A percentile compares a stretch with the other conserved stretches of the same genome.
These are phyloP conservation scores for Berberis vulgaris DNA, from an alignment of 164 flowering plant species.

Conservation along the genomic window DNA sequence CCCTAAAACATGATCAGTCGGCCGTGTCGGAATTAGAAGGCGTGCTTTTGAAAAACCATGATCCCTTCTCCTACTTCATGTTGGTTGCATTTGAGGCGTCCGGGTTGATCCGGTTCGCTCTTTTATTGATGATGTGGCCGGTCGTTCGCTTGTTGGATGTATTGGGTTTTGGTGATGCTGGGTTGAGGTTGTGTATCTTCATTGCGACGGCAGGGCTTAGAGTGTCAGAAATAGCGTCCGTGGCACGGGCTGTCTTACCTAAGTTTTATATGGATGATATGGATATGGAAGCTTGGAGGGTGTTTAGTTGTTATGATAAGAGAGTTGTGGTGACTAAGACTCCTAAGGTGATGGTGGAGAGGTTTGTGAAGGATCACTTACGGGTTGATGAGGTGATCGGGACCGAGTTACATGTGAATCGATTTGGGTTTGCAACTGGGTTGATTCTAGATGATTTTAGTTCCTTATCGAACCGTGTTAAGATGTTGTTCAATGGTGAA, in stretches of 20 bases:
- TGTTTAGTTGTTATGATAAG: conserved; percentile 32
- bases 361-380: conserved; percentile 22
- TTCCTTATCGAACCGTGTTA: conserved; percentile 20
- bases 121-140: conserved; percentile 24
- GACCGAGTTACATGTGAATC: conserved; percentile 46
- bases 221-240: conserved; percentile 30
- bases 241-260: conserved; percentile 37
- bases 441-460: conserved; percentile 26
- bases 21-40: conserved; percentile 40
- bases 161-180: conserved; percentile 25
- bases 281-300: conserved; percentile 36
- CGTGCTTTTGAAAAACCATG: conserved; percentile 24
- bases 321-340: conserved; percentile 28
- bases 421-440: conserved; percentile 79
- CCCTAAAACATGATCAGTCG: conserved; percentile 15
- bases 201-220: conserved; percentile 28
- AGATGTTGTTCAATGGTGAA: conserved; percentile 28
- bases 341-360: conserved; percentile 28
- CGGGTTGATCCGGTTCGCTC: conserved; percentile 22
- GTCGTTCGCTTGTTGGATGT: conserved; percentile 23
- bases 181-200: conserved; percentile 28
- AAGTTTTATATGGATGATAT: conserved; percentile 36
- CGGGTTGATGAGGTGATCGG: conserved; percentile 61
- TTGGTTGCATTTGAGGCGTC: conserved; percentile 33
- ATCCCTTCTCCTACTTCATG: conserved; percentile 37